Percentiles rank a stretch among this genome's conserved stretches.
phyloP scores from a whole-genome alignment of 2,329 filamentous ascomycete species.

The Mariannaea sp. region DNA sequence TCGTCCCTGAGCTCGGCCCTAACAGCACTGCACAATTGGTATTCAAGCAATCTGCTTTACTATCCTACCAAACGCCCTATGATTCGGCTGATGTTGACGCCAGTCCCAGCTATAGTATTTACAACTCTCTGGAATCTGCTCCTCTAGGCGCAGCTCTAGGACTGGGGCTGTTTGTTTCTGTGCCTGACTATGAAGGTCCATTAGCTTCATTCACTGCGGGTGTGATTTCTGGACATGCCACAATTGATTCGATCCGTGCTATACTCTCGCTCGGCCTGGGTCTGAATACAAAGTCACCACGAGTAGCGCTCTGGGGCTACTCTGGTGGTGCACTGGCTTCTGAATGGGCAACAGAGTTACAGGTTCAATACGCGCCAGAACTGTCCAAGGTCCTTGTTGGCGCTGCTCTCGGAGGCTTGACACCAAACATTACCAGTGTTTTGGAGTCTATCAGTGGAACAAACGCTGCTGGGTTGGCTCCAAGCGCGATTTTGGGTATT shows the following conservation, averaged over 20 bases:
- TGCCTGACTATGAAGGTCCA: conserved; percentile 54
- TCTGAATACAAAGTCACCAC: conserved; percentile 27
- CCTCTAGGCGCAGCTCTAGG: conserved; percentile 18
- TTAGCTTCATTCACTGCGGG: conserved; percentile 51
- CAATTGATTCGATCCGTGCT: conserved; percentile 52
- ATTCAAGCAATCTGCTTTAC: conserved; percentile 26
- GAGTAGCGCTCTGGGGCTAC: conserved; percentile 58
- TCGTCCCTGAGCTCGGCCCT: conserved; percentile 24
- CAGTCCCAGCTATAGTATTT: conserved; percentile 28
- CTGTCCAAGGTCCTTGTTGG: conserved; percentile 49
- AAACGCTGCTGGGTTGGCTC: conserved; percentile 25
- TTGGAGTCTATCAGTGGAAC: conserved; percentile 42
- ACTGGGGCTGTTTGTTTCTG: conserved; percentile 40
- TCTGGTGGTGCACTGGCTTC: conserved; percentile 58
- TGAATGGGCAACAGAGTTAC: conserved; percentile 58
- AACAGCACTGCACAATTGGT: conserved; percentile 18
- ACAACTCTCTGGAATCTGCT: neutral
- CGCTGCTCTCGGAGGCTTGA: conserved; percentile 54
- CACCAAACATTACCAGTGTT: conserved; percentile 47
- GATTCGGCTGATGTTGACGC: conserved; percentile 32
- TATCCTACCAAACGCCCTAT: conserved; percentile 34
- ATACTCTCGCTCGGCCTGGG: conserved; percentile 44
- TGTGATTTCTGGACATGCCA: conserved; percentile 49
- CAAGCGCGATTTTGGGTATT: conserved; percentile 29
- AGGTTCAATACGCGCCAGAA: conserved; percentile 57